Evolutionary conservation across 257 asterid species (phyloP).

Genomic region (Oldenlandia corymbosa): DNA sequence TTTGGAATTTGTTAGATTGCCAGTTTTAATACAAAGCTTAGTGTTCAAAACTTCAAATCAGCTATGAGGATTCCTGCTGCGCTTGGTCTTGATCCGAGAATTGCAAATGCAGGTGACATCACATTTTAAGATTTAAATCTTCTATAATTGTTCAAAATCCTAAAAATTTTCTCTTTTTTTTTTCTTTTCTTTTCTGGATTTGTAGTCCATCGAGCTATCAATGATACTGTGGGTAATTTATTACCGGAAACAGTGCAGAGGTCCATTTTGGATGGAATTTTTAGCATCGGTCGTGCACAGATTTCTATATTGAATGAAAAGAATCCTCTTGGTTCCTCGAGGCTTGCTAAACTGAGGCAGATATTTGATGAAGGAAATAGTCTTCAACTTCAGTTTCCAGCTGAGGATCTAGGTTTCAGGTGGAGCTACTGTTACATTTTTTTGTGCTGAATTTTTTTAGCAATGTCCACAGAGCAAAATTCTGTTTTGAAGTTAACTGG

Average conservation of each 20-base stretch:
- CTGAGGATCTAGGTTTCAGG: constrained; percentile 98
- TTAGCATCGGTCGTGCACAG: constrained; percentile 85
- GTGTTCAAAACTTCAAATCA: constrained; percentile 83
- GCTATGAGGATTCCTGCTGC: constrained; percentile 94
- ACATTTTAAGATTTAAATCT: not conserved
- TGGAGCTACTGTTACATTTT: constrained; percentile 7
- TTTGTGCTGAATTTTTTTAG: not conserved
- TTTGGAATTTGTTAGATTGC: constrained; percentile 55
- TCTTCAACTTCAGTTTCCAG: constrained; percentile 97
- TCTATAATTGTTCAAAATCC: not conserved
- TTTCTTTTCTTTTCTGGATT: constrained; percentile 9
- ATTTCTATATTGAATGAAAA: constrained; percentile 64
- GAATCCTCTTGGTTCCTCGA: constrained; percentile 75
- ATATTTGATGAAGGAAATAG: constrained; percentile 85
- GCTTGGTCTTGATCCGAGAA: constrained; percentile 85
- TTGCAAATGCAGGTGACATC: constrained; percentile 72
- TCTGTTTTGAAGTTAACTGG: too few relatives aligned
- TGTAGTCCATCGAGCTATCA: constrained; percentile 75
- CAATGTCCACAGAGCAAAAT: not conserved
- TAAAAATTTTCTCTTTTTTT: not conserved
- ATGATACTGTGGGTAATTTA: constrained; percentile 53
- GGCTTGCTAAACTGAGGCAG: constrained; percentile 64
- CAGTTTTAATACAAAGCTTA: constrained; percentile 66
- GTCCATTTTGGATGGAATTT: constrained; percentile 62
- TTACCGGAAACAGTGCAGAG: constrained; percentile 64